Base-by-base conservation (phyloP, 2,329 filamentous ascomycete species). In the Colletotrichum kahawae region DNA sequence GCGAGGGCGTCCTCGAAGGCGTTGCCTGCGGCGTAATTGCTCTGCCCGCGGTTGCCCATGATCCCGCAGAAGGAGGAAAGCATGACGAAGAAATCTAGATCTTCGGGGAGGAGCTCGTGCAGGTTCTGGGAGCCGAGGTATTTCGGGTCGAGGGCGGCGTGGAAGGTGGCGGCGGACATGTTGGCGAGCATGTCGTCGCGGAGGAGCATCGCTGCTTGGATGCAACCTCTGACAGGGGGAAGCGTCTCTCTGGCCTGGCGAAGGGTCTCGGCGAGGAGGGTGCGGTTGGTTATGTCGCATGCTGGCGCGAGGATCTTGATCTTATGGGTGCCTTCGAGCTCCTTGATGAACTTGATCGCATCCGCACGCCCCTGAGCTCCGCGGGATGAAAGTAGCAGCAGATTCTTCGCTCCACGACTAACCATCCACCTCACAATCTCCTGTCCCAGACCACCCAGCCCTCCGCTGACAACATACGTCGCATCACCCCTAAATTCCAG, bases 21-120 rank as follows among this genome's bases (percentile, higher is more conserved):
- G 77, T 90, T 90, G 4, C 88, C 90, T 0, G 90, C 89, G 3
- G 89, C 87, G 76, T 92, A 92, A 79, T 91, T 91, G 18, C 89
- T 86, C 75, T 92, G 90, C 0, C 89, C 89, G 7, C 88, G 86
- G 77, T 88, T 91, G 34, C 90, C 90, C 63, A 91, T 89, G 18
- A 92, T 83, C 36, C 89, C 89, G 0, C 88, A 85, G 1, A 89
- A 86, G 36, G 88, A 90, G 21, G 90, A 89, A 16, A 92, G 83
- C 34, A 91, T 85, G 54, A 91, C 78, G 77, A 90, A 89, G 77
- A 87, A 85, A 64, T 84, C 84, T 8, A 85, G 76, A 14, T 77
- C 74, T 0, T 77, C 21, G 70, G 84, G 80, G 18, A 57, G 76
- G 84, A 71, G 74, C 78, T 67, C 7, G 72, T 90, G 84, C 1